Evolutionary conservation across 1,139 yeast genomes (phyloP), one percentile per base, ranked within the genome.

Genomic region (Kodamaea suecica): DNA sequence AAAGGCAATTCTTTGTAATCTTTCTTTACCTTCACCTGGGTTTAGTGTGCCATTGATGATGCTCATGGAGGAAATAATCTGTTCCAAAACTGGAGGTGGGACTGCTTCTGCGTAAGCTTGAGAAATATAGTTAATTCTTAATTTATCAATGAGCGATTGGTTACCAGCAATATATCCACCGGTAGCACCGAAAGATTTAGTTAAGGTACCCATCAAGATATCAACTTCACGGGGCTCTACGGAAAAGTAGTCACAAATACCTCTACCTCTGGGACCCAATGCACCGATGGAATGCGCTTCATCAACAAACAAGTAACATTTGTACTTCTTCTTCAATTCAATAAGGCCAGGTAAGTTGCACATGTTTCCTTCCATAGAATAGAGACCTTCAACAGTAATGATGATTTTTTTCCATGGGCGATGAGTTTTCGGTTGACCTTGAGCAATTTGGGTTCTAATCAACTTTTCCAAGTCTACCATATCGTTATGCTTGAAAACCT

Each of bases 221-320:
- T 92, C 99, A 35, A 92, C 72, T 34, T 78, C 76, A 14, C 66
- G 59, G 26, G 97, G 92, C 45, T 80, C 76, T 37, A 92, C 76
- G 31, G 82, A 82, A 56, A 84, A 92, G 61, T 86, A 86, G 57
- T 94, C 97, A 64, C 97, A 90, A 25, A 92, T 83, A 54, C 99
- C 99, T 53, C 86, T 79, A 34, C 98, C 98, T 33, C 66, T 63
- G 27, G 95, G 94, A 20, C 99, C 99, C 62, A 92, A 74, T 7
- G 98, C 98, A 53, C 99, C 99, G 53, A 94, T 84, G 3, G 97
- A 90, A 59, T 92, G 99, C 13, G 98, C 98, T 61, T 92, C 99
- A 58, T 92, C 99, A 42, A 94, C 85, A 55, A 85, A 92, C 40
- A 92, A 66, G 55, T 86, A 86, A 54, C 92, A 84, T 55, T 88